Conservation (phyloP, 495 filamentous ascomycete species). For the Astrothelium macrocarpum region DNA sequence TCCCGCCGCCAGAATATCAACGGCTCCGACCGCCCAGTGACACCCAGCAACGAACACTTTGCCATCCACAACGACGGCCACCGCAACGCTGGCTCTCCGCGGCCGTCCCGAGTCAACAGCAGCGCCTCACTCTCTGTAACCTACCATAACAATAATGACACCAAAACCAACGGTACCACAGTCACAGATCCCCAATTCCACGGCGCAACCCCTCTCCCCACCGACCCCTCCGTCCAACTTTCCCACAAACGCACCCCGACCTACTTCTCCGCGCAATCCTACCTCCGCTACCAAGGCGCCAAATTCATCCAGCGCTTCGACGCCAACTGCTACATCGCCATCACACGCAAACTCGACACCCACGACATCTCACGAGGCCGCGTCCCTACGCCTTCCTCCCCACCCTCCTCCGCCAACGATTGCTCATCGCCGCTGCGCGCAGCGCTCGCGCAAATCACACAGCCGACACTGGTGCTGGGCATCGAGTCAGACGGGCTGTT, state of each 20-base stretch:
- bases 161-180: slow-evolving; percentile 17
- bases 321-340: slow-evolving; percentile 97
- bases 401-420: slow-evolving; percentile 7
- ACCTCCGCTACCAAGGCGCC: slow-evolving; percentile 92
- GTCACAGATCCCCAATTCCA: slow-evolving; percentile 71
- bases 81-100: slow-evolving; percentile 41
- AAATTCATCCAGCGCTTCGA: slow-evolving; percentile 98
- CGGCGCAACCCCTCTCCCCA: slow-evolving; percentile 43
- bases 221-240: slow-evolving; percentile 22
- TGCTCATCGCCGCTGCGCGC: slow-evolving; percentile 39
- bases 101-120: slow-evolving; percentile 33
- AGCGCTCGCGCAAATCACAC: slow-evolving; percentile 71
- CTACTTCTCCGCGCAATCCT: slow-evolving; percentile 94
- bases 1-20: slow-evolving; percentile 70
- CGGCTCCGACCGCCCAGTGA: slow-evolving; percentile 49
- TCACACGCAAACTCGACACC: slow-evolving; percentile 97
- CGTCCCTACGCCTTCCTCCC: slow-evolving; percentile 32
- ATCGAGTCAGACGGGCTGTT: slow-evolving; percentile 94
- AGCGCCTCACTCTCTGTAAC: slow-evolving; percentile 20
- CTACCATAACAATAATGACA: slow-evolving; percentile 16
- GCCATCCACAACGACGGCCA: slow-evolving; percentile 95
- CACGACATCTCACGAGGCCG: slow-evolving; percentile 82
- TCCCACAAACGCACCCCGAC: slow-evolving; percentile 52
- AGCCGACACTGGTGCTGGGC: slow-evolving; percentile 80
- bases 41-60: slow-evolving; percentile 74